Conservation (phyloP, 2,329 filamentous ascomycete species). For the Hypoxylon sp. region DNA sequence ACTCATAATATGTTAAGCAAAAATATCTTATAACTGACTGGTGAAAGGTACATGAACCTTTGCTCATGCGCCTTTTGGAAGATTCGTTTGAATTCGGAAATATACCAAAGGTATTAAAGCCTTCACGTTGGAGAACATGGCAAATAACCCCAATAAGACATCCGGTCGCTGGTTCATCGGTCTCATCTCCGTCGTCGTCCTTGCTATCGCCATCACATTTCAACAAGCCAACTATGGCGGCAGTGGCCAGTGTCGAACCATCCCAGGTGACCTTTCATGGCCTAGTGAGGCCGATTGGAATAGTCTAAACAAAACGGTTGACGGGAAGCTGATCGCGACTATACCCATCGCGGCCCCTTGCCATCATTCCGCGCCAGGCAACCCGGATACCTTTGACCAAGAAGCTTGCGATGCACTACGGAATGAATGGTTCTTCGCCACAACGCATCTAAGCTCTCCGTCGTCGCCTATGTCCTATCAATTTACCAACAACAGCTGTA, state of each 20-base stretch:
- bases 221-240: too few species aligned
- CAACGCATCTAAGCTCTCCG: constrained; percentile 16
- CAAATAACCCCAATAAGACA: too few species aligned
- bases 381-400: constrained; percentile 51
- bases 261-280: constrained; percentile 63
- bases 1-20: too few species aligned
- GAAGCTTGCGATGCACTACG: constrained; percentile 20
- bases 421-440: constrained; percentile 21
- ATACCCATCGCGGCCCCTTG: constrained; percentile 62
- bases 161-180: too few species aligned
- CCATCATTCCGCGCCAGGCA: constrained; percentile 47
- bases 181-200: too few species aligned
- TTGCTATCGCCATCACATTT: too few species aligned
- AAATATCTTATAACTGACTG: too few species aligned
- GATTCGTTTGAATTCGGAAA: too few species aligned
- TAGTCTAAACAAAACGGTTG: constrained; percentile 59
- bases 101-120: too few species aligned
- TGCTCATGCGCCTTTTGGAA: too few species aligned
- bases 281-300: constrained; percentile 57
- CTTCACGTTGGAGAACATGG: too few species aligned
- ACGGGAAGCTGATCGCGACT: constrained; percentile 60
- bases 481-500: constrained; percentile 41
- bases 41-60: too few species aligned
- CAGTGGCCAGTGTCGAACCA: constrained; percentile 50
- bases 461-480: constrained; percentile 41